phyloP scores from a whole-genome alignment of 768 basidiomycete genomes.

The Leccinum imitatum region DNA sequence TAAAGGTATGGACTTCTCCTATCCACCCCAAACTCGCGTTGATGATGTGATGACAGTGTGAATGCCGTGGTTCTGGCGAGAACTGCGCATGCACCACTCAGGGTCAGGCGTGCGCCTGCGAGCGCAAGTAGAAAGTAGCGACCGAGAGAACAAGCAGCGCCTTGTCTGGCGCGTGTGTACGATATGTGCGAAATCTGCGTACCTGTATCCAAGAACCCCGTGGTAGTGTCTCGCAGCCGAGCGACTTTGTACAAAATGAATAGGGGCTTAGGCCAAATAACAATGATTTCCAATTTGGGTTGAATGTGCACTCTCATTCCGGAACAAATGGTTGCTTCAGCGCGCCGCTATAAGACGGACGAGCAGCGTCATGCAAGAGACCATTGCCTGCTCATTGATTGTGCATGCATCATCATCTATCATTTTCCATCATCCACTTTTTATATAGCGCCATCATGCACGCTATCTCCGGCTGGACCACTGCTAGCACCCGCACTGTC shows the following conservation, averaged over 20 bases:
- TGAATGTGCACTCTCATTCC: constrained; percentile 5
- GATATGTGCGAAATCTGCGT: neutral
- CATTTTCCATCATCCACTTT: neutral
- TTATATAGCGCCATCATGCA: constrained; percentile 11
- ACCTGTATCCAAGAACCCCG: neutral
- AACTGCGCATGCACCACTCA: constrained; percentile 20
- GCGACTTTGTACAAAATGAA: constrained; percentile 9
- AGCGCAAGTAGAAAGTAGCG: constrained; percentile 14
- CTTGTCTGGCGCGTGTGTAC: constrained; percentile 8
- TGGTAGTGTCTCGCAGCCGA: neutral
- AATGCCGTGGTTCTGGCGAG: constrained; percentile 19
- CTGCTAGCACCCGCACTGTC: constrained; percentile 9
- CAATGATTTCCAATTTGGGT: constrained; percentile 9
- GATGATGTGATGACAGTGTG: constrained; percentile 14
- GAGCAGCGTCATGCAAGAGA: neutral
- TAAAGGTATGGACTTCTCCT: constrained; percentile 12
- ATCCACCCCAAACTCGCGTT: neutral
- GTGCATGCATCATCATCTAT: constrained; percentile 1
- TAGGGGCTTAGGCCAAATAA: neutral
- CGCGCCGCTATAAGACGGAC: constrained; percentile 7
- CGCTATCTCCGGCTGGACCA: neutral
- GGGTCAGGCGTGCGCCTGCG: constrained; percentile 17
- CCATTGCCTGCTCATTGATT: constrained; percentile 12
- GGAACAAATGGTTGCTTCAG: neutral
- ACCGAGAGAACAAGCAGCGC: constrained; percentile 10